A percentile compares a stretch with the other conserved stretches of the same genome.
Conservation (phyloP, 495 filamentous ascomycete genomes). For the Hyphodiscus hymeniophilus region DNA sequence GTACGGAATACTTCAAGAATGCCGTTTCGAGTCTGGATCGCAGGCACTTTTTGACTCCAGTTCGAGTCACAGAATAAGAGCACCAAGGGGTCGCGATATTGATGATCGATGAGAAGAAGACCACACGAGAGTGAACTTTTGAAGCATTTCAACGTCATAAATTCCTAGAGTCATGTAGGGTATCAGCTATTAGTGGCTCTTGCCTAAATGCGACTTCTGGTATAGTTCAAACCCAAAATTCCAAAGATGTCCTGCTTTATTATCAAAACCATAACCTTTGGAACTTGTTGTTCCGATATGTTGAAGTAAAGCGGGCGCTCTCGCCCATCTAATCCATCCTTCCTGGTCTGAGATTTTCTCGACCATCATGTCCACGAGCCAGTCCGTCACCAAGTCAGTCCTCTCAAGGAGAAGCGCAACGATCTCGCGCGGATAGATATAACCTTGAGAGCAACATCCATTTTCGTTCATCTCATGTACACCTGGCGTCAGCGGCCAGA, state of each 20-base stretch:
- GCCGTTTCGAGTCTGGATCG: too few relatives aligned
- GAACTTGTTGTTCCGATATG: slow-evolving; percentile 35
- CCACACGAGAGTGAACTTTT: too few relatives aligned
- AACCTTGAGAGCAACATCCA: slow-evolving; percentile 7
- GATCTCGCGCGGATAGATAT: neutral
- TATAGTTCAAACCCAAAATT: slow-evolving; percentile 12
- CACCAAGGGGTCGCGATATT: too few relatives aligned
- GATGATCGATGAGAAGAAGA: too few relatives aligned
- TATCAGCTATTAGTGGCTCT: neutral
- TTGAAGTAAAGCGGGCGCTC: slow-evolving; percentile 43
- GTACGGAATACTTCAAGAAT: too few relatives aligned
- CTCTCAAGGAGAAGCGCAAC: slow-evolving; percentile 3
- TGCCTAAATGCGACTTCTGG: neutral
- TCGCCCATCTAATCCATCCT: slow-evolving; percentile 33
- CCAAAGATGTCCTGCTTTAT: slow-evolving; percentile 4
- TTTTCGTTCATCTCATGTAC: slow-evolving; percentile 5
- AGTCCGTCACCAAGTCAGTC: slow-evolving; percentile 2
- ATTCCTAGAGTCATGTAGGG: too few relatives aligned
- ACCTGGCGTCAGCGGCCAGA: neutral
- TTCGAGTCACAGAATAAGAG: too few relatives aligned
- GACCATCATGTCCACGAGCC: slow-evolving; percentile 17
- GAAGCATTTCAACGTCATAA: too few relatives aligned
- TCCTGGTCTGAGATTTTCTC: slow-evolving; percentile 23
- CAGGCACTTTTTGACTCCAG: too few relatives aligned
- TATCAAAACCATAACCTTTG: slow-evolving; percentile 4